Evolutionary conservation across 1,139 yeast species (phyloP), one percentile per base, ranked within the genome.

Genomic region (Debaryomycetaceae sp.): DNA sequence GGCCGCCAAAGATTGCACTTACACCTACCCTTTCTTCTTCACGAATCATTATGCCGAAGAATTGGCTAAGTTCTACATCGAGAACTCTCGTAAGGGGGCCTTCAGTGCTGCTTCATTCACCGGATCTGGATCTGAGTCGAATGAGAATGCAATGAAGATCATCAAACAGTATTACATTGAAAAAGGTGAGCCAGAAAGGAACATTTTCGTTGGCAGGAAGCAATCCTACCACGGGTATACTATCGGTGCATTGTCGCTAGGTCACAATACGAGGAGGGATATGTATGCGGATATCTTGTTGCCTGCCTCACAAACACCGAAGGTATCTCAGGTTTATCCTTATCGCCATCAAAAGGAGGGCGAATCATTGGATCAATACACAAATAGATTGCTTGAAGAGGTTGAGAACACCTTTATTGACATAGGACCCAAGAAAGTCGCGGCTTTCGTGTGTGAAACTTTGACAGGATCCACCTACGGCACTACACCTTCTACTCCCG

Each of bases 401-500:
- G 63, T 79, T 42, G 85, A 81, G 58, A 68, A 76, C 37, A 61
- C 68, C 38, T 76, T 81, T 48, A 49, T 76, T 41, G 69, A 64
- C 13, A 76, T 58, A 45, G 84, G 75, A 39, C 81, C 85, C 9
- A 68, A 70, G 17, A 79, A 81, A 5, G 69, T 81, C 48, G 79
- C 80, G 27, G 78, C 80, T 9, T 67, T 79, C 43, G 66, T 78
- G 43, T 66, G 74, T 47, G 85, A 81, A 62, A 79, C 85, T 9
- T 67, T 81, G 36, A 73, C 81, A 39, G 86, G 86, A 31, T 75
- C 83, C 23, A 74, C 85, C 4, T 63, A 78, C 40, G 85, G 85
- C 45, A 78, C 83, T 44, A 68, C 74, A 40, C 69, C 76, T 34
- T 83, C 85, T 42, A 69, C 81, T 42, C 76, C 79, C 51, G 82